These are phyloP conservation scores for Paraphaeosphaeria minitans DNA, from an alignment of 2,329 filamentous ascomycete species.

Conservation along the genomic window DNA sequence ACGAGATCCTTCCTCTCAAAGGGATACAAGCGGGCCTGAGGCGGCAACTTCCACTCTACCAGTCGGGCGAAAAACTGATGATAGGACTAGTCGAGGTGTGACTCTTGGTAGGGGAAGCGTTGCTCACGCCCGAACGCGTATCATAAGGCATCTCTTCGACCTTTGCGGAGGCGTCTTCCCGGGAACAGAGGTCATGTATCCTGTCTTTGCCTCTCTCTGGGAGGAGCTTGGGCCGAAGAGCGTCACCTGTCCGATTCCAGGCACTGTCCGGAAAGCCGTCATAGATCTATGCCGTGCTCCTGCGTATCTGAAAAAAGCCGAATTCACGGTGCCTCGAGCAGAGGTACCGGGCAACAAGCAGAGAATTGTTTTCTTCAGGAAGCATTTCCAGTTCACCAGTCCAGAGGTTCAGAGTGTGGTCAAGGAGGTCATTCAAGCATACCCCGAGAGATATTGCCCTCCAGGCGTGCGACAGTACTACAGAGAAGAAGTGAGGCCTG, in stretches of 20 bases:
- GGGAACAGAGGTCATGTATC: conserved; percentile 59
- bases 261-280: conserved; percentile 58
- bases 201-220: conserved; percentile 61
- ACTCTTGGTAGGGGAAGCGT: conserved; percentile 50
- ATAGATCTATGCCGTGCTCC: conserved; percentile 53
- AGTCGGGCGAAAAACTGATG: not conserved
- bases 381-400: conserved; percentile 52
- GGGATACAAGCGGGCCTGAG: not conserved
- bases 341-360: conserved; percentile 46
- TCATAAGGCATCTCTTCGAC: conserved; percentile 61
- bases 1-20: not conserved
- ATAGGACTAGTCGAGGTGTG: conserved; percentile 26
- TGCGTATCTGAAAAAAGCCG: conserved; percentile 58
- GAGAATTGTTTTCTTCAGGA: conserved; percentile 57
- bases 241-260: conserved; percentile 55
- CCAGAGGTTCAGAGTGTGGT: conserved; percentile 56
- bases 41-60: not conserved
- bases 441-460: conserved; percentile 42
- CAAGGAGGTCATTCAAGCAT: conserved; percentile 54
- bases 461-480: conserved; percentile 36
- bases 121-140: conserved; percentile 50
- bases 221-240: conserved; percentile 47
- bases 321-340: conserved; percentile 32
- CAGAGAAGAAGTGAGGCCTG: conserved; percentile 23
- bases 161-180: conserved; percentile 62